Evolutionary conservation across 768 basidiomycete genomes (phyloP), one percentile per base, ranked within the genome.

Genomic region (Hydnum rufescens): DNA sequence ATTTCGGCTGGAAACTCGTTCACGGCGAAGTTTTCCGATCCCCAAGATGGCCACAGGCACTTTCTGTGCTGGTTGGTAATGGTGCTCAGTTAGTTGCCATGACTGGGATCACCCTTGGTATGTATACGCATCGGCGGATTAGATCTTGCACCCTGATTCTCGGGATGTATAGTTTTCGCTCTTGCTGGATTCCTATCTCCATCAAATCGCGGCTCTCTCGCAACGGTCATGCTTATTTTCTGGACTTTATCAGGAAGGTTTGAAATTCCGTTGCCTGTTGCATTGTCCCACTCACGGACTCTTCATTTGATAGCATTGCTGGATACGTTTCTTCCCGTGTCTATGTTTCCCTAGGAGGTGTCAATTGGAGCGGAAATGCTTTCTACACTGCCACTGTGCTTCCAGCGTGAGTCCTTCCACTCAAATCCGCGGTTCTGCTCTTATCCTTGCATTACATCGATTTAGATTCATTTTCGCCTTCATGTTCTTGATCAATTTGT

Each of bases 1-100:
- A 97, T 59, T 93, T 82, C 75, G 93, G 93, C 1, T 97, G 93
- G 93, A 97, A 97, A 62, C 75, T 97, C 18, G 79, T 97, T 23
- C 89, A 95, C 58, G 90, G 89, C 22, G 93, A 97, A 65, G 86
- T 97, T 18, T 97, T 96, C 71, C 76, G 93, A 22, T 70, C 80
- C 1, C 93, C 93, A 1, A 67, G 67, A 43, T 73, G 80, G 51
- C 77, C 88, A 0, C 76, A 90, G 72, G 57, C 81, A 4, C 68
- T 97, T 4, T 80, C 88, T 2, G 74, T 89, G 32, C 73, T 90
- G 66, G 78, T 83, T n/a, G 93, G 93, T 6, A 96, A 89, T 60
- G 89, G 89, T 4, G 69, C 78, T 28, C 90, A 95, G 62, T 66
- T 92, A 4, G 78, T 76, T 56, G 75, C 81, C 6, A 95, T 97